These are phyloP conservation scores for Blastocystis sp. DNA, from an alignment of 352 stramenopile species.

Conservation along the genomic window DNA sequence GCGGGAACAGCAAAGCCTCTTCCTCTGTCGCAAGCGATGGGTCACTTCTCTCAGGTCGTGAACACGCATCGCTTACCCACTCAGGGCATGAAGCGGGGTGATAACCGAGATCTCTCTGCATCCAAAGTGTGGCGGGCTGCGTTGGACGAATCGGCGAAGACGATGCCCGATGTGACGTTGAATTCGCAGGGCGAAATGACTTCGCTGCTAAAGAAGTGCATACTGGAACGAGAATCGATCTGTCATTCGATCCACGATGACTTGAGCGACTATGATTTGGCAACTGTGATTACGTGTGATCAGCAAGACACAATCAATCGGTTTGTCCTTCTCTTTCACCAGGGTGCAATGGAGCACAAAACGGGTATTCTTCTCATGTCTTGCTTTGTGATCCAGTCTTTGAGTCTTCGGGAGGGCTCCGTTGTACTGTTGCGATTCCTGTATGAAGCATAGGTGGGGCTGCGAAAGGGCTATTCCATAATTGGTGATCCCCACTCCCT, in stretches of 20 bases:
- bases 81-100: not conserved
- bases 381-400: not conserved
- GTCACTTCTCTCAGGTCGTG: not conserved
- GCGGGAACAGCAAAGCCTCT: not conserved
- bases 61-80: not conserved
- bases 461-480: not conserved
- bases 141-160: not conserved
- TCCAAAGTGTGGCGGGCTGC: not conserved
- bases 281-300: slow-evolving; percentile 4
- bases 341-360: not conserved
- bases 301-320: not conserved
- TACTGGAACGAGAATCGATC: slow-evolving; percentile 10
- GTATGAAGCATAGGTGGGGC: slow-evolving; percentile 2
- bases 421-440: not conserved
- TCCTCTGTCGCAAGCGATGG: slow-evolving; percentile 8
- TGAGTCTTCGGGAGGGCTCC: slow-evolving; percentile 1
- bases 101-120: not conserved
- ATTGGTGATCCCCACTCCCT: not conserved
- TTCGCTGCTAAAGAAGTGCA: not conserved
- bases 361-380: slow-evolving; percentile 26
- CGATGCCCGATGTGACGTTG: not conserved
- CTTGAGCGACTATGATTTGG: not conserved
- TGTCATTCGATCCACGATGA: not conserved
- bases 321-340: slow-evolving; percentile 1
- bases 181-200: not conserved